Evolutionary conservation across 2,329 filamentous ascomycete genomes (phyloP).

Genomic region (Chaetomium globosum): DNA sequence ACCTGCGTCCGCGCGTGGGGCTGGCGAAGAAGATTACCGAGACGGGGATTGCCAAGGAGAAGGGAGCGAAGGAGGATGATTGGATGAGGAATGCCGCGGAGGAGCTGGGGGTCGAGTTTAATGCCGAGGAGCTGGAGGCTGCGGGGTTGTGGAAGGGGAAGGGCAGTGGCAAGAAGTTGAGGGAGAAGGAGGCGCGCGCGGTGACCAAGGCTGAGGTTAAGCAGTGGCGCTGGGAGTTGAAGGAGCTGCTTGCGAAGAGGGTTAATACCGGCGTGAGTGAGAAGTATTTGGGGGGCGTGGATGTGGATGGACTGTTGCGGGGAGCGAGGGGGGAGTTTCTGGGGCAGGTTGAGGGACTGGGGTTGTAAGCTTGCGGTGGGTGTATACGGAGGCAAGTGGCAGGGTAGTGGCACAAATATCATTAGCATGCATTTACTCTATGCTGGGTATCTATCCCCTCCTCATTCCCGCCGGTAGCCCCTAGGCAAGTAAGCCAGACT

Average conservation of each 20-base stretch:
- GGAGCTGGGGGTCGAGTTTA: conserved; percentile 91
- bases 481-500: no score
- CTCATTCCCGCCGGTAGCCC: no score
- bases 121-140: conserved; percentile 79
- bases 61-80: conserved; percentile 78
- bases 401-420: background rate
- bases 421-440: no score
- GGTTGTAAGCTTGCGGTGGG: conserved; percentile 38
- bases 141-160: conserved; percentile 65
- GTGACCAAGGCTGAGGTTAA: conserved; percentile 75
- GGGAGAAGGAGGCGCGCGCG: conserved; percentile 69
- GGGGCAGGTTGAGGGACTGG: conserved; percentile 53
- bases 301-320: conserved; percentile 70
- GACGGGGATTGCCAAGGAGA: conserved; percentile 80
- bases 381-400: background rate
- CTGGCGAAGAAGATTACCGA: conserved; percentile 90
- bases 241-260: conserved; percentile 67
- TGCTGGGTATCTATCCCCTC: no score
- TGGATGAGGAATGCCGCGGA: conserved; percentile 85
- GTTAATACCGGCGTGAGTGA: conserved; percentile 89
- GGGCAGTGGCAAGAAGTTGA: conserved; percentile 72
- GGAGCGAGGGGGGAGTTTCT: conserved; percentile 69
- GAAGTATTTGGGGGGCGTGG: conserved; percentile 77
- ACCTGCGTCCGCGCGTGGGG: conserved; percentile 74
- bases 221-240: conserved; percentile 70